phyloP scores from a whole-genome alignment of 306 rosid genomes.

The Vicia sativa region DNA sequence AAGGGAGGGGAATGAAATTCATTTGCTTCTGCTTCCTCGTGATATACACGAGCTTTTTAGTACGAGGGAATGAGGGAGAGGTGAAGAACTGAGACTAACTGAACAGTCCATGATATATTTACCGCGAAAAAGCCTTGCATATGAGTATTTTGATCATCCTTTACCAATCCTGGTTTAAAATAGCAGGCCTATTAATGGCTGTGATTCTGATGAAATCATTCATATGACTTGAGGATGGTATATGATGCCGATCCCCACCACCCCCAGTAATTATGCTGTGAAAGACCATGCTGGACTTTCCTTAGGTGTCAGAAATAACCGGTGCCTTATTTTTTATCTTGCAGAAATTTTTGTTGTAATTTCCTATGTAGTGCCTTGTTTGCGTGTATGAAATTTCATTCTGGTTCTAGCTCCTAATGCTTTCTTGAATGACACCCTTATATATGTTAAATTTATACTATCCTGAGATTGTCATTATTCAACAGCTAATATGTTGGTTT shows the following conservation, averaged over 20 bases:
- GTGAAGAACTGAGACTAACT: not conserved
- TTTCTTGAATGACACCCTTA: slow-evolving; percentile 9
- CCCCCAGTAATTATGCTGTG: not conserved
- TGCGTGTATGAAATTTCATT: slow-evolving; percentile 33
- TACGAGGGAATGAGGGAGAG: slow-evolving; percentile 5
- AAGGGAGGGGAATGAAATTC: slow-evolving; percentile 1
- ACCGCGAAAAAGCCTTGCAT: not conserved
- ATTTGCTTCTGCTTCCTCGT: not conserved
- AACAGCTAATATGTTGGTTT: slow-evolving; percentile 40
- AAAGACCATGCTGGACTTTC: slow-evolving; percentile 10
- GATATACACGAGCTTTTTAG: not conserved
- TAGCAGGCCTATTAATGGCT: slow-evolving; percentile 4
- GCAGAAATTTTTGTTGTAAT: slow-evolving; percentile 16
- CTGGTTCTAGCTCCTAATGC: slow-evolving; percentile 5
- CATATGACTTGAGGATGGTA: not conserved
- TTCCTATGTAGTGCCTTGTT: not conserved
- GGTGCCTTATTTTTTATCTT: slow-evolving; percentile 8
- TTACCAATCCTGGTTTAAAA: slow-evolving; percentile 16
- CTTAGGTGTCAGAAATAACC: slow-evolving; percentile 9
- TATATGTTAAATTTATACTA: slow-evolving; percentile 7
- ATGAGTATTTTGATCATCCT: slow-evolving; percentile 17
- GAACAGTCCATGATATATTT: slow-evolving; percentile 10
- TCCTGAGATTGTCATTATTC: slow-evolving; percentile 26
- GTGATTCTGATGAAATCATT: slow-evolving; percentile 5
- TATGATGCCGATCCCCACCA: not conserved